Percentiles rank a stretch among this genome's conserved stretches.
Conservation (phyloP, 495 filamentous ascomycete species). For the Sporormia fimetaria region DNA sequence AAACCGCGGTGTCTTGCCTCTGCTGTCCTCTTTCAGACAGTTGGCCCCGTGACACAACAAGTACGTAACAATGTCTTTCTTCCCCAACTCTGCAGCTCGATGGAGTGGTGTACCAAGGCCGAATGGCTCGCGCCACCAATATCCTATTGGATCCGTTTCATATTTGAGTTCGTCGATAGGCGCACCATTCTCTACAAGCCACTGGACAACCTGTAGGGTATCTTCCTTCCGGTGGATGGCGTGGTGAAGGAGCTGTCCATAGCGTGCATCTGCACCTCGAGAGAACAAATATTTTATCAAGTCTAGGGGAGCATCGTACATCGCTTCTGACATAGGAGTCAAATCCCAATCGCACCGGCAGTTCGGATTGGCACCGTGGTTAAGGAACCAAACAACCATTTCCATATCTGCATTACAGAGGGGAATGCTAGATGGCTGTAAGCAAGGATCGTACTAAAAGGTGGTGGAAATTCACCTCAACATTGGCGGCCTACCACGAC, state of each 20-base stretch:
- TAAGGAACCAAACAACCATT: slow-evolving; percentile 1
- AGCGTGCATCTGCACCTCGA: slow-evolving; percentile 1
- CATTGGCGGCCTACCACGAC: too few species aligned
- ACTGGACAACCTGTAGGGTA: too few species aligned
- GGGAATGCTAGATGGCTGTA: too few species aligned
- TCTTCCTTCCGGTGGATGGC: too few species aligned
- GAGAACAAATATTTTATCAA: slow-evolving; percentile 4
- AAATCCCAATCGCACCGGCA: slow-evolving; percentile 5
- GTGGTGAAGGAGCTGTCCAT: too few species aligned
- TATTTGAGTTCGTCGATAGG: slow-evolving; percentile 2
- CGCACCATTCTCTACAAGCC: too few species aligned
- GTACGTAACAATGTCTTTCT: slow-evolving; percentile 6
- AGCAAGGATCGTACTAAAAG: too few species aligned
- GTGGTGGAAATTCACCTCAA: too few species aligned
- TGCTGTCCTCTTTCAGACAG: slow-evolving; percentile 1
- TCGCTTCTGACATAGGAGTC: background rate
- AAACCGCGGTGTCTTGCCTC: slow-evolving; percentile 3
- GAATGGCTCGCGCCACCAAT: slow-evolving; percentile 2
- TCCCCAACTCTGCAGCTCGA: slow-evolving; percentile 3
- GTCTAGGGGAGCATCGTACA: slow-evolving; percentile 3
- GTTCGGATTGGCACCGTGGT: slow-evolving; percentile 7
- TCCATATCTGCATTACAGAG: too few species aligned
- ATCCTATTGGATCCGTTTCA: slow-evolving; percentile 1
- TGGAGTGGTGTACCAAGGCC: slow-evolving; percentile 4
- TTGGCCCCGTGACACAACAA: slow-evolving; percentile 5